Percentiles rank a stretch among this genome's conserved stretches.
These are phyloP conservation scores for Acanthamoeba lenticulata DNA, from an alignment of 208 protist species.

Conservation along the genomic window DNA sequence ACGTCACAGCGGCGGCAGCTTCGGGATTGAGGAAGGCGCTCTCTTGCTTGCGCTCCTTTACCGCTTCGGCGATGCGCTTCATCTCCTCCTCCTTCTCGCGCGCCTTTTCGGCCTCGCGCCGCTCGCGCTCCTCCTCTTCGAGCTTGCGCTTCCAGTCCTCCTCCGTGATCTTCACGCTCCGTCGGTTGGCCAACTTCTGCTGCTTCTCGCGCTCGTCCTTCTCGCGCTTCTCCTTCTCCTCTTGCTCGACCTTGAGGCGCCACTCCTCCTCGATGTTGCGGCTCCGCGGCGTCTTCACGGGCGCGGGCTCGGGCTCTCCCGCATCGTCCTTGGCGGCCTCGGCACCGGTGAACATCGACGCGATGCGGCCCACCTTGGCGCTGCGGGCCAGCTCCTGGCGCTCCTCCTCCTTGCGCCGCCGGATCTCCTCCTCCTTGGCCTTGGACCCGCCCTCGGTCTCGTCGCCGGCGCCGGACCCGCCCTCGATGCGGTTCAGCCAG, in stretches of 20 bases:
- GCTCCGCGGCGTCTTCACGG: not conserved
- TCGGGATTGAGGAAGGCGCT: not conserved
- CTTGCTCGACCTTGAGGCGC: not conserved
- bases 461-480: not conserved
- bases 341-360: slow-evolving; percentile 31
- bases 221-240: not conserved
- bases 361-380: slow-evolving; percentile 48
- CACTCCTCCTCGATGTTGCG: not conserved
- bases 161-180: too few relatives aligned
- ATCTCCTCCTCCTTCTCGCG: not conserved
- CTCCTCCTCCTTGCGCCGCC: slow-evolving; percentile 33
- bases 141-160: too few relatives aligned
- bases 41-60: slow-evolving; percentile 3
- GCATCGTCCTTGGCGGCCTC: not conserved
- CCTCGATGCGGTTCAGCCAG: not conserved
- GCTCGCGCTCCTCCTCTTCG: not conserved
- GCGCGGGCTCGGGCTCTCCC: not conserved
- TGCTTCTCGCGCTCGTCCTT: not conserved
- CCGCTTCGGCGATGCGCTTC: not conserved
- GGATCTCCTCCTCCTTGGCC: slow-evolving; percentile 53
- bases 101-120: too few relatives aligned
- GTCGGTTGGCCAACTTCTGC: not conserved
- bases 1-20: not conserved
- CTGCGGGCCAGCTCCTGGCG: not conserved
- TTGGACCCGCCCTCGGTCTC: not conserved